Percentiles rank a stretch among this genome's conserved stretches.
Conservation (phyloP, 805 yeast genomes). For the Kodamaea leandrae region DNA sequence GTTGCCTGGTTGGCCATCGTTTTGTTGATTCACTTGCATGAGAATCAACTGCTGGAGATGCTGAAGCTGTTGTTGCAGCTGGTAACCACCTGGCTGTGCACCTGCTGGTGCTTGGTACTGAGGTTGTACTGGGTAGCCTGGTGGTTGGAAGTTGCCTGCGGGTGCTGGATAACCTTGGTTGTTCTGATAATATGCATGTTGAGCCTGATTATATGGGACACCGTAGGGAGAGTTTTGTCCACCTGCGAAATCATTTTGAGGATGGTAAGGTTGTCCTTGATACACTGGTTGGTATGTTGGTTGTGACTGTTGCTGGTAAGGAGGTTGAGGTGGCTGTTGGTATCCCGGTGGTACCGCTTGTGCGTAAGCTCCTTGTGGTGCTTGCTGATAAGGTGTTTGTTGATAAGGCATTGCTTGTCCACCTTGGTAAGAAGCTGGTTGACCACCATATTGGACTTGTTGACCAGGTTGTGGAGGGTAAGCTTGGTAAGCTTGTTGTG, state of each 20-base stretch:
- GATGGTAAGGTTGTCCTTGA: conserved; percentile 4
- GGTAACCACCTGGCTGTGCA: conserved; percentile 8
- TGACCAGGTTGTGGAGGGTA: conserved; percentile 2
- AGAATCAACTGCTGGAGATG: conserved; percentile 24
- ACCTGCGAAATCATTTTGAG: conserved; percentile 3
- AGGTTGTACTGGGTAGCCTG: conserved; percentile 3
- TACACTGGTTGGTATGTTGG: conserved; percentile 7
- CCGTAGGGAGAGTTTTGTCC: conserved; percentile 21
- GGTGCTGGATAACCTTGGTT: conserved; percentile 1
- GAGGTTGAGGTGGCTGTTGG: conserved; percentile 9
- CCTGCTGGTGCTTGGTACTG: not conserved
- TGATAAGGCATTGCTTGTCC: not conserved
- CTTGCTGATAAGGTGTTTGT: conserved; percentile 13
- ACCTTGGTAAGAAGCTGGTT: not conserved
- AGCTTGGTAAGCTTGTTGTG: conserved; percentile 1
- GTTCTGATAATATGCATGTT: conserved; percentile 12
- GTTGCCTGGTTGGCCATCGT: not conserved
- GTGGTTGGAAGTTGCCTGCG: conserved; percentile 1
- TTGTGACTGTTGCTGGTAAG: conserved; percentile 6
- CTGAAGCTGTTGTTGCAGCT: conserved; percentile 21
- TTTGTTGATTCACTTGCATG: conserved; percentile 19
- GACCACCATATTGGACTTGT: not conserved
- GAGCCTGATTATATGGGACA: conserved; percentile 22
- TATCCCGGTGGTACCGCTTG: conserved; percentile 9
- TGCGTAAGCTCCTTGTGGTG: conserved; percentile 9